Evolutionary conservation across 164 flowering plant species (phyloP).

Genomic region (Tetrastigma voinierianum): DNA sequence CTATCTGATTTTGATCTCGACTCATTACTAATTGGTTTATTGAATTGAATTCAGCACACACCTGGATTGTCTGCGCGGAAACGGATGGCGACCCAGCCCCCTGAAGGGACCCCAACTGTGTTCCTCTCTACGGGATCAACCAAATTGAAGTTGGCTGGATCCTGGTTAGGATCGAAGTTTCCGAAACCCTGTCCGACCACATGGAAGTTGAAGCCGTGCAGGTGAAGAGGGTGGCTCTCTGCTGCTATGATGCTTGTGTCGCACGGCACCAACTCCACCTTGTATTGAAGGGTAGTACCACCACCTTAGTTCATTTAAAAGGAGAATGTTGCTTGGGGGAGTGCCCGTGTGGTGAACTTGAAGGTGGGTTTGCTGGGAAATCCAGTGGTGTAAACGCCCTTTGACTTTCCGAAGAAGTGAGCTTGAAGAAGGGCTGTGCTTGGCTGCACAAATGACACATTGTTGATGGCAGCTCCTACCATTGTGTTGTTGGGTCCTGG

Average conservation of each 20-base stretch:
- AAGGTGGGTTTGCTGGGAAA: constrained; percentile 43
- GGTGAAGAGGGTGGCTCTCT: constrained; percentile 69
- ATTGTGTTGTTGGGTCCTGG: constrained; percentile 62
- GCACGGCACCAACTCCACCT: constrained; percentile 67
- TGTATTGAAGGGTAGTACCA: constrained; percentile 52
- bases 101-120: constrained; percentile 48
- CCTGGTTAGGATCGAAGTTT: constrained; percentile 49
- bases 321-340: constrained; percentile 49
- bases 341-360: constrained; percentile 61
- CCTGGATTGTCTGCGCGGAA: constrained; percentile 70
- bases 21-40: too few relatives aligned
- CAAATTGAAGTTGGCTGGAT: constrained; percentile 52
- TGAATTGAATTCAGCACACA: constrained; percentile 4
- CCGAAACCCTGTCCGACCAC: constrained; percentile 69
- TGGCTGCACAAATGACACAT: constrained; percentile 53
- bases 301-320: constrained; percentile 44
- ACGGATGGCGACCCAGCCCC: constrained; percentile 51
- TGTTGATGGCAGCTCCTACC: constrained; percentile 45
- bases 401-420: constrained; percentile 40
- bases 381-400: constrained; percentile 53
- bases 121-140: constrained; percentile 63
- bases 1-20: too few relatives aligned
- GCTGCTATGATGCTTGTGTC: constrained; percentile 63
- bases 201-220: constrained; percentile 77
- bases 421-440: constrained; percentile 57